A percentile compares a stretch with the other conserved stretches of the same genome.
Conservation (phyloP, 495 filamentous ascomycete species). For the Penicillium turbatum region DNA sequence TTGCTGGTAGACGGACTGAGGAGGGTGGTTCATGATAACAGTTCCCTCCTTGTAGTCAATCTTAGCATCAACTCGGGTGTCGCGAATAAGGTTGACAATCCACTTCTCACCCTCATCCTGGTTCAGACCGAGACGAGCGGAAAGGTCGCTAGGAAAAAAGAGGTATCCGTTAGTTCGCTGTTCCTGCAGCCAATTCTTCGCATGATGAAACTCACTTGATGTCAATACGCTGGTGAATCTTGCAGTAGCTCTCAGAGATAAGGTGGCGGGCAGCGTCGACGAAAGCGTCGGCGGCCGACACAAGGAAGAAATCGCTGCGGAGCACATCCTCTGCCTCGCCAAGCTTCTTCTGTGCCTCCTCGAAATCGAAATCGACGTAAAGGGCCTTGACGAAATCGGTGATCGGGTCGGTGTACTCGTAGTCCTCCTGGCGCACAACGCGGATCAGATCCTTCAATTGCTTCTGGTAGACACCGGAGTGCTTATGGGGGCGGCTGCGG, state of each 20-base stretch:
- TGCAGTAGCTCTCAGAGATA: conserved; percentile 98
- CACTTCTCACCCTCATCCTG: conserved; percentile 98
- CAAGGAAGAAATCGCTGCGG: conserved; percentile 92
- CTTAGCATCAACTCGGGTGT: conserved; percentile 96
- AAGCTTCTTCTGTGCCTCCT: conserved; percentile 92
- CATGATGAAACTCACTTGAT: conserved; percentile 62
- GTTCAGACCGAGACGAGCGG: conserved; percentile 79
- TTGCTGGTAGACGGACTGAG: conserved; percentile 96
- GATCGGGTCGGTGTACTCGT: conserved; percentile 94
- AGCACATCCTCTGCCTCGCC: conserved; percentile 87
- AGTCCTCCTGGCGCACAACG: conserved; percentile 90
- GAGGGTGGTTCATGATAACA: conserved; percentile 98
- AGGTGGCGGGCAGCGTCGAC: conserved; percentile 92
- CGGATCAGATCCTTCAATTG: conserved; percentile 95
- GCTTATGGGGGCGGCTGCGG: conserved; percentile 75
- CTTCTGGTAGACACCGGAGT: conserved; percentile 83
- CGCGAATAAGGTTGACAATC: conserved; percentile 98
- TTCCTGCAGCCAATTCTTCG: not conserved
- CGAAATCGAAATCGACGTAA: conserved; percentile 97
- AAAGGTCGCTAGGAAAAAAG: conserved; percentile 62
- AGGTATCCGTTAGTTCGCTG: conserved; percentile 17
- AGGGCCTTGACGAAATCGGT: conserved; percentile 95
- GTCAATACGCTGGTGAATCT: conserved; percentile 97
- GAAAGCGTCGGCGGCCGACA: conserved; percentile 77
- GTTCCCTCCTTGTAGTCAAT: conserved; percentile 98